Base-by-base conservation (phyloP, 2,329 filamentous ascomycete species). In the Penicillium paneum region DNA sequence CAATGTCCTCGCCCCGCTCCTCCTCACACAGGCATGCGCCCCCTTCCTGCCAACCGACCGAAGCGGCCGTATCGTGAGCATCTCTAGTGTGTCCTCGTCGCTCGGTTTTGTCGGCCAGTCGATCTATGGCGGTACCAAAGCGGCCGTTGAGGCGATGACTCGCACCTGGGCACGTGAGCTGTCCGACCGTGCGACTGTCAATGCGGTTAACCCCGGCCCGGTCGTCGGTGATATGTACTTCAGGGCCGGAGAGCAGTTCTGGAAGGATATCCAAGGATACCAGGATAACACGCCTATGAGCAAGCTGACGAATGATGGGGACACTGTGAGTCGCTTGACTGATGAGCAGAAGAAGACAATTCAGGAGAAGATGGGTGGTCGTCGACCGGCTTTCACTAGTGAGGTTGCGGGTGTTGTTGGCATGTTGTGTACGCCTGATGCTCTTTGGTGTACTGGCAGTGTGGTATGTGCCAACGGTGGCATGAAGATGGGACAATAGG, bases 391-490 rank as follows among this genome's bases (percentile, higher is more conserved):
- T 3, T 89, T 88, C 67, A 81, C 84, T 29, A 75, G 79, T 46
- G 89, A 93, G 75, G 79, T 93, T 71, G 89, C 88, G 0, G 89
- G 88, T 0, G 81, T 90, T 5, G 85, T 91, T 17, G 88, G 82
- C 2, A 91, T 92, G 87, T 73, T 92, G 21, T 90, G 88, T 68
- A 81, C 82, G 5, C 78, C 79, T 6, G 90, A 93, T 68, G 81
- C 83, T n/a, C 81, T 78, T 8, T 93, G 89, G 89, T 87, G 84
- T 66, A 94, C 89, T 0, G 90, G 90, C 1, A 88, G 87, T 71
- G 87, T 91, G 24, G 82, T 94, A 4, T 89, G 86, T 74, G 88
- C 89, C 8, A 93, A 93, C 67, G 90, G 90, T 1, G 90, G 90
- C 7, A 86, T 91, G 83, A 80, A 78, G 56, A 82, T 85, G 73